These are phyloP conservation scores for Sicyos edulis DNA, from an alignment of 306 rosid species.

Conservation along the genomic window DNA sequence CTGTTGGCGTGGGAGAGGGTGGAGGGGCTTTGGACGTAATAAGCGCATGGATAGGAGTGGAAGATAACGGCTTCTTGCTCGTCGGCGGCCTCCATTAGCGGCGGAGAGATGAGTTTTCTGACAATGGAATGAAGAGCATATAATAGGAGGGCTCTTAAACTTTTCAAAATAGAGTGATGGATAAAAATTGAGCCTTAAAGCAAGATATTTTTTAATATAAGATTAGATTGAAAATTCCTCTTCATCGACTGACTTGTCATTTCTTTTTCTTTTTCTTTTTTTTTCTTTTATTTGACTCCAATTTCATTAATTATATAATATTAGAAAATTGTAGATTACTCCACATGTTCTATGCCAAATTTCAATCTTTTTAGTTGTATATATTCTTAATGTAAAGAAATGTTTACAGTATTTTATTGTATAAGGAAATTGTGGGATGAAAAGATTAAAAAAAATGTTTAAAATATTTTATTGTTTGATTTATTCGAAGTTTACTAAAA, in stretches of 20 bases:
- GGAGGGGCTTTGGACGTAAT: constrained; percentile 84
- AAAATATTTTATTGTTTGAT: not conserved
- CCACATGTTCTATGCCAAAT: not conserved
- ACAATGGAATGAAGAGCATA: constrained; percentile 14
- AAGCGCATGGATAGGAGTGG: constrained; percentile 52
- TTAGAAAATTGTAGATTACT: not conserved
- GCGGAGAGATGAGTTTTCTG: constrained; percentile 21
- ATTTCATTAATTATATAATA: not conserved
- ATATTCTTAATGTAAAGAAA: not conserved
- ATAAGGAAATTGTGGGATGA: not conserved
- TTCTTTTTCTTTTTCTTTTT: too few species aligned
- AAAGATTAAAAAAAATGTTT: not conserved
- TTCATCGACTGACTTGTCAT: not conserved
- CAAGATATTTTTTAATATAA: not conserved
- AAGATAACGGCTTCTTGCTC: constrained; percentile 49
- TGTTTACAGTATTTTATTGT: not conserved
- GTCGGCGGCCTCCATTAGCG: constrained; percentile 35
- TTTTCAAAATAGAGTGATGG: constrained; percentile 13
- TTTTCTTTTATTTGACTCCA: not conserved
- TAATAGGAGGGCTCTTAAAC: constrained; percentile 30
- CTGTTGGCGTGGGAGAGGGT: constrained; percentile 43
- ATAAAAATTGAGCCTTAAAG: too few species aligned
- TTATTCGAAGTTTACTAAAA: not conserved
- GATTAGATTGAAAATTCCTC: not conserved
- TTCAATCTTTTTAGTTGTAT: not conserved